These are phyloP conservation scores for Blastobotrys parvus DNA, from an alignment of 805 yeast species.

Conservation along the genomic window DNA sequence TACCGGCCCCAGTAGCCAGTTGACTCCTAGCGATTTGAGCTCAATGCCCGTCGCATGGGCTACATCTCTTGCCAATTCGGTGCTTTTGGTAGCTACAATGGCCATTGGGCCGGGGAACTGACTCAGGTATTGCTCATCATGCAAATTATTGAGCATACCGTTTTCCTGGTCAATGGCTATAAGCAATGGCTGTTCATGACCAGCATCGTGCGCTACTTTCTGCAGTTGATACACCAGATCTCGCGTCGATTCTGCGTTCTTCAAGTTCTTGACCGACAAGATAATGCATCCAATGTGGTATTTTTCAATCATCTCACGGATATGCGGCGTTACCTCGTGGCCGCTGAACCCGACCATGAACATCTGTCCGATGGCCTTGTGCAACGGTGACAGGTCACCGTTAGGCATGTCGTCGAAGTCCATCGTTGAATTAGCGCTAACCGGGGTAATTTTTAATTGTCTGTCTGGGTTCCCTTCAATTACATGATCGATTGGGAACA, in stretches of 20 bases:
- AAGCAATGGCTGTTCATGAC: constrained; percentile 44
- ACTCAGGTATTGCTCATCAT: constrained; percentile 42
- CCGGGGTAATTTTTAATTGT: too few relatives aligned
- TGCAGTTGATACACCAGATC: constrained; percentile 46
- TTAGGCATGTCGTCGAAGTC: constrained; percentile 3
- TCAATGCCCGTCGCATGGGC: constrained; percentile 48
- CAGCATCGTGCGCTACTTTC: constrained; percentile 41
- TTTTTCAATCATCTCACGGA: constrained; percentile 41
- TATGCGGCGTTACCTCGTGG: constrained; percentile 43
- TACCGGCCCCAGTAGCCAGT: constrained; percentile 52
- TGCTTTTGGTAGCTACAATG: constrained; percentile 45
- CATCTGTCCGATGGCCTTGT: constrained; percentile 38
- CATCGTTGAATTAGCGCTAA: too few relatives aligned
- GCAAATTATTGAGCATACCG: constrained; percentile 52
- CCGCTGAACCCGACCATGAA: constrained; percentile 56
- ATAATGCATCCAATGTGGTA: constrained; percentile 47
- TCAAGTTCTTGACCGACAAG: constrained; percentile 43
- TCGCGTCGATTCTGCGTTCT: constrained; percentile 39
- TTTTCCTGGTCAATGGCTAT: constrained; percentile 58
- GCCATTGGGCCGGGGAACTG: constrained; percentile 65
- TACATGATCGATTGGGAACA: neutral
- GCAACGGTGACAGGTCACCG: constrained; percentile 8
- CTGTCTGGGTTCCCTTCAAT: too few relatives aligned
- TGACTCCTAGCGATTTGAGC: constrained; percentile 46
- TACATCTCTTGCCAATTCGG: constrained; percentile 41